Evolutionary conservation across 495 filamentous ascomycete genomes (phyloP).

Genomic region (Darksidea phi): DNA sequence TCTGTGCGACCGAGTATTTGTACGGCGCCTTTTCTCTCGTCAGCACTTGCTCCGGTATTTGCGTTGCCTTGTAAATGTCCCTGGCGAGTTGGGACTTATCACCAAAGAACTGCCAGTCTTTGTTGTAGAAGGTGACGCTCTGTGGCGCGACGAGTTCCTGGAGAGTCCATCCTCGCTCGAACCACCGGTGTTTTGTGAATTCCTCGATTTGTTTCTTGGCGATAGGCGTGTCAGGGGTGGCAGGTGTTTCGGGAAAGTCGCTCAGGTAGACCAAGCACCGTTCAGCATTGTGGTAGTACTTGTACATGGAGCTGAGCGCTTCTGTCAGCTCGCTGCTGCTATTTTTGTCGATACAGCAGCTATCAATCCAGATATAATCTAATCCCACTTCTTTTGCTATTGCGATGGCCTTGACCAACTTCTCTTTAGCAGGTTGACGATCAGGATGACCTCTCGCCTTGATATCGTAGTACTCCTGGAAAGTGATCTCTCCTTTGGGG

Average conservation of each 20-base stretch:
- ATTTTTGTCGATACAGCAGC: slow-evolving; percentile 13
- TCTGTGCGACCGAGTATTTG: neutral
- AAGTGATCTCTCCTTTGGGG: neutral
- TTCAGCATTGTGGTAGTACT: slow-evolving; percentile 1
- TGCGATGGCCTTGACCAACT: neutral
- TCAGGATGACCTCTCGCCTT: neutral
- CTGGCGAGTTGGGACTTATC: neutral
- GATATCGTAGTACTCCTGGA: neutral
- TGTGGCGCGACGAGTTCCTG: neutral
- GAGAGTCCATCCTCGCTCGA: neutral
- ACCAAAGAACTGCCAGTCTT: neutral
- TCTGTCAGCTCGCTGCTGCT: neutral
- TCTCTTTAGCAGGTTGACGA: no score
- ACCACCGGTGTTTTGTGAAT: neutral
- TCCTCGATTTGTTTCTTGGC: neutral
- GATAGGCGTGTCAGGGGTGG: neutral
- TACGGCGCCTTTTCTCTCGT: neutral
- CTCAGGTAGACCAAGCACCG: neutral
- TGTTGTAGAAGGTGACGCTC: neutral
- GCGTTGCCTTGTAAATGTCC: neutral
- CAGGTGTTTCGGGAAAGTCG: neutral
- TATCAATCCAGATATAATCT: slow-evolving; percentile 3
- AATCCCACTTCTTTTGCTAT: neutral
- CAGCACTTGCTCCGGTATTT: neutral
- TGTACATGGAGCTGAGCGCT: neutral